phyloP scores from a whole-genome alignment of 108 stramenopile genomes.

The Skeletonema marinoi region DNA sequence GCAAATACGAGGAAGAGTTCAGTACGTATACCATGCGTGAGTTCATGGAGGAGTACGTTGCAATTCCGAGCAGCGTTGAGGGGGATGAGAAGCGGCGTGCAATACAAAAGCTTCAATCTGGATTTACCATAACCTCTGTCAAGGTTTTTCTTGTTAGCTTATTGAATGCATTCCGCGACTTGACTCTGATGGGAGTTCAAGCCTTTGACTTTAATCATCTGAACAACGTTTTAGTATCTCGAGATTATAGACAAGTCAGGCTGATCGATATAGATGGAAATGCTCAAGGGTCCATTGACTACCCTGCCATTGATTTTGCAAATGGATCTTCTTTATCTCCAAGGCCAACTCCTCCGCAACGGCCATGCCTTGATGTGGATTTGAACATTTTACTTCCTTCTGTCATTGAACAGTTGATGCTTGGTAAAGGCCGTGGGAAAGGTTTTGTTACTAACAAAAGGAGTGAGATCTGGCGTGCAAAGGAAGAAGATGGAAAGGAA shows the following conservation, averaged over 20 bases:
- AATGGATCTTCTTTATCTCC: slow-evolving; percentile 1
- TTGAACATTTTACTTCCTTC: slow-evolving; percentile 66
- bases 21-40: slow-evolving; percentile 70
- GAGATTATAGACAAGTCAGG: slow-evolving; percentile 59
- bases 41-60: slow-evolving; percentile 72
- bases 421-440: slow-evolving; percentile 71
- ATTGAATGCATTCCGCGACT: slow-evolving; percentile 67
- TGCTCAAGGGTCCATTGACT: slow-evolving; percentile 51
- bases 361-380: slow-evolving; percentile 71
- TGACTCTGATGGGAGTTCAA: slow-evolving; percentile 60
- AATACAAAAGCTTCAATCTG: slow-evolving; percentile 48
- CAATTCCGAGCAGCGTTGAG: background rate
- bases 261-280: slow-evolving; percentile 74
- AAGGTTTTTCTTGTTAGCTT: slow-evolving; percentile 73
- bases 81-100: slow-evolving; percentile 11
- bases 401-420: slow-evolving; percentile 62
- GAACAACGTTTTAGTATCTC: slow-evolving; percentile 78
- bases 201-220: slow-evolving; percentile 82
- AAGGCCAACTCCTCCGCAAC: slow-evolving; percentile 32
- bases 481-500: slow-evolving; percentile 53
- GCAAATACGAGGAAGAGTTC: slow-evolving; percentile 75
- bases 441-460: slow-evolving; percentile 64
- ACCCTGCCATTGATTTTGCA: slow-evolving; percentile 29
- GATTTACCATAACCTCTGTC: slow-evolving; percentile 63
- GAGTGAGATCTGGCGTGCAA: slow-evolving; percentile 65